Evolutionary conservation across 768 basidiomycete genomes (phyloP), one percentile per base, ranked within the genome.

Genomic region (Sporobolomyces roseus): DNA sequence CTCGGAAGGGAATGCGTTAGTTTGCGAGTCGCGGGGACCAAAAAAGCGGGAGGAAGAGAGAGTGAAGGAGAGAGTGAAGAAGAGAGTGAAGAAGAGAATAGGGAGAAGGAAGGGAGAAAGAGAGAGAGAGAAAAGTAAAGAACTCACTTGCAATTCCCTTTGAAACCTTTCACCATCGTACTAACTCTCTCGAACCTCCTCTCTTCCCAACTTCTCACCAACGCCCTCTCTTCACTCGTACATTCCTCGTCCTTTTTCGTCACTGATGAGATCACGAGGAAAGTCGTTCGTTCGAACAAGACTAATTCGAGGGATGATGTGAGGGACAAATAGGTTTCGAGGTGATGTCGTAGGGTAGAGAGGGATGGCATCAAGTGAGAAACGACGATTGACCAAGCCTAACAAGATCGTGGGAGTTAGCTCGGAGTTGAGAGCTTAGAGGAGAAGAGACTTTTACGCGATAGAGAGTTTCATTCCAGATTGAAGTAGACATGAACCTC

Each of bases 311-410:
- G 89, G 9, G 93, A 93, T 70, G 85, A 88, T 77, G 92, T 93
- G 1, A 91, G 86, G 53, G 86, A 83, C 19, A 93, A 89, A 67
- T 98, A 89, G 56, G 87, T 90, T 10, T 87, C 84, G 23, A 99
- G 85, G 74, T 98, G 93, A 70, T 84, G 87, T 3, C 88, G 87
- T 46, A 99, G 87, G 51, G 91, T 86, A n/a, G 86, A 81, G 41
- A 91, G 91, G 73, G 98, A 97, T 6, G 96, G 96, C 65, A 97
- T 94, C 74, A 99, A 83, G 21, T 91, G 92, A 76, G 96, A 91
- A 21, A 99, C 93, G 67, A 99, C 94, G 71, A 87, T 87, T 25
- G 96, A 98, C 96, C 96, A 98, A 25, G 96, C 96, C 94, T 98
- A 33, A 13, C 32, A 41, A 41, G 38, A 41, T 9, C 38, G 33